phyloP scores from a whole-genome alignment of 148 eudicot species.

The Agrostemma githago region DNA sequence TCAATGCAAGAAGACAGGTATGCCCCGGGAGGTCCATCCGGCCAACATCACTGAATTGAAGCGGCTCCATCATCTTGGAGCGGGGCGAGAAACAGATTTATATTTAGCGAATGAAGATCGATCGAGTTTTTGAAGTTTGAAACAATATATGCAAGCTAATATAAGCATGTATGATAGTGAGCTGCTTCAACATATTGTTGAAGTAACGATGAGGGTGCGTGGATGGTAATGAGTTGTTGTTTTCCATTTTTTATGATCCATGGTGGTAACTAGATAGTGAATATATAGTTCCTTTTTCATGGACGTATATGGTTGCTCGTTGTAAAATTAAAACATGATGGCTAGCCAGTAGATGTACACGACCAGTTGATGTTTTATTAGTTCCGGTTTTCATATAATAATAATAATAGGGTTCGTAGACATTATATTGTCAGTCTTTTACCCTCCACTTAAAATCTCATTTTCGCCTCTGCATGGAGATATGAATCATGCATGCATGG shows the following conservation, averaged over 20 bases:
- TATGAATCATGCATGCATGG: too few species aligned
- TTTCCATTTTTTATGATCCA: background rate
- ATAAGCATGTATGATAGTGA: background rate
- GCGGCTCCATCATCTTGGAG: background rate
- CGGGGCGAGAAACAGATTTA: background rate
- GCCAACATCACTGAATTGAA: constrained; percentile 24
- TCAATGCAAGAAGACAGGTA: constrained; percentile 22
- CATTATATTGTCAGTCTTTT: too few species aligned
- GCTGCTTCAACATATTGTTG: too few species aligned
- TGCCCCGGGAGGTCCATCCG: constrained; percentile 32
- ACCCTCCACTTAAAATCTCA: too few species aligned
- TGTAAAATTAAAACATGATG: background rate
- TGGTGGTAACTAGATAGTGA: background rate
- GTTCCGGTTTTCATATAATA: too few species aligned
- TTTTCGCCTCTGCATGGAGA: too few species aligned
- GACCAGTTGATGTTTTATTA: too few species aligned
- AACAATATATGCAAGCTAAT: background rate
- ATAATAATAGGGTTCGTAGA: too few species aligned
- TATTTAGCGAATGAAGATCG: background rate
- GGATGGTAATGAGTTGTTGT: background rate
- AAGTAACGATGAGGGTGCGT: too few species aligned
- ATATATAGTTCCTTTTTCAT: background rate
- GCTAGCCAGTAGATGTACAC: background rate
- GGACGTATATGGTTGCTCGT: background rate
- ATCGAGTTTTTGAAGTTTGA: background rate